Percentiles rank a stretch among this genome's conserved stretches.
phyloP scores from a whole-genome alignment of 2,329 filamentous ascomycete genomes.

The Aphanoascus verrucosus region DNA sequence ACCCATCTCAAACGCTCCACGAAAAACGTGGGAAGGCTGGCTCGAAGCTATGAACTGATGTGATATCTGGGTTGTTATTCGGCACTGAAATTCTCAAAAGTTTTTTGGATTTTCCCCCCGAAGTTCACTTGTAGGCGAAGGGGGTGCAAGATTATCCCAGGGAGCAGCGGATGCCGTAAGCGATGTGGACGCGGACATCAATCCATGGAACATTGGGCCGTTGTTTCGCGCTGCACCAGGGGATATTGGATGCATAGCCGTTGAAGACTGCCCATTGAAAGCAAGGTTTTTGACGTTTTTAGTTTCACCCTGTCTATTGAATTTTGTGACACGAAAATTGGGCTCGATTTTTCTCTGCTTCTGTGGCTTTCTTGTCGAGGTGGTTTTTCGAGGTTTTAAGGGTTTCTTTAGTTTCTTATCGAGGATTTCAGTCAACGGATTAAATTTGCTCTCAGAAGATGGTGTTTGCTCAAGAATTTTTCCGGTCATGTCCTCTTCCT shows the following conservation, averaged over 20 bases:
- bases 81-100: too few relatives aligned
- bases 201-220: constrained; percentile 23
- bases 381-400: constrained; percentile 11
- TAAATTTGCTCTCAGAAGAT: constrained; percentile 19
- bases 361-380: constrained; percentile 1
- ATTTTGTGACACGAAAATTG: constrained; percentile 12
- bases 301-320: constrained; percentile 18
- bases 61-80: too few relatives aligned
- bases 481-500: constrained; percentile 10
- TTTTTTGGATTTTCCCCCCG: too few relatives aligned
- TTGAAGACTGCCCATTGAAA: constrained; percentile 21
- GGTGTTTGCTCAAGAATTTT: constrained; percentile 2
- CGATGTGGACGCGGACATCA: constrained; percentile 1
- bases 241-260: constrained; percentile 29
- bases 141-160: constrained; percentile 14
- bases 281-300: constrained; percentile 17
- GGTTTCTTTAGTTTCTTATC: constrained; percentile 17
- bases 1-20: too few relatives aligned
- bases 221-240: constrained; percentile 30
- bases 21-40: too few relatives aligned
- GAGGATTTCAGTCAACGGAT: constrained; percentile 18
- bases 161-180: not conserved
- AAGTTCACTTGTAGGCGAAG: constrained; percentile 16
- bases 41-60: too few relatives aligned
- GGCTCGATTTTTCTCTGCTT: constrained; percentile 8